Evolutionary conservation across 1,284 basidiomycete genomes (phyloP), one percentile per base, ranked within the genome.

Genomic region (Boletus sp.): DNA sequence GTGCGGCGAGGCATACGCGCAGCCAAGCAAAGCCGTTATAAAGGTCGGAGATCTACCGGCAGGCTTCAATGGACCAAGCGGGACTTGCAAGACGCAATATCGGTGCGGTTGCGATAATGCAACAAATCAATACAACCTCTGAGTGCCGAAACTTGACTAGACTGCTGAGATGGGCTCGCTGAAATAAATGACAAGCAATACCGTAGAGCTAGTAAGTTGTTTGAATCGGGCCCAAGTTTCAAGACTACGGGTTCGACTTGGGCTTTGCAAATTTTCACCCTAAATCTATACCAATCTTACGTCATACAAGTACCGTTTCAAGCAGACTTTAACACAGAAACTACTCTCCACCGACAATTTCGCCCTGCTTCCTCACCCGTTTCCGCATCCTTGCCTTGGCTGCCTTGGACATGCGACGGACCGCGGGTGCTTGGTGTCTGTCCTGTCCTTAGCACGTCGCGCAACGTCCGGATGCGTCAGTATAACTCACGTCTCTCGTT

Each of bases 311-410:
- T 56, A 24, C 59, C 60, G 60, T 62, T 61, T 65, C 20, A 0
- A 45, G 56, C 7, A 44, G 0, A 41, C 11, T 67, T 70, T 55
- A 42, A n/a, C 59, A 65, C 61, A n/a, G 65, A 74, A 73, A 60
- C 54, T 61, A 72, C 27, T 1, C 37, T 7, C 16, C 47, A 1
- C 42, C 54, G 0, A 0, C 50, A 54, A 4, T 69, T 61, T 60
- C 60, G 35, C n/a, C 54, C 60, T 66, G 62, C 20, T 61, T 79
- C 59, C 70, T 75, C 54, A 67, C 66, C 56, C 79, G 75, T 66
- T 79, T 83, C 69, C 80, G 83, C 56, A 78, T 75, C 54, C 87
- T 75, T n/a, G 74, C 74, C 68, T 81, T 83, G 0, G 86, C 83
- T 3, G 82, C 78, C 65, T 80, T 88, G 24, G 83, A 80, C 53